These are phyloP conservation scores for Backusella circina DNA, from an alignment of 192 early-diverging fungal species.

Conservation along the genomic window DNA sequence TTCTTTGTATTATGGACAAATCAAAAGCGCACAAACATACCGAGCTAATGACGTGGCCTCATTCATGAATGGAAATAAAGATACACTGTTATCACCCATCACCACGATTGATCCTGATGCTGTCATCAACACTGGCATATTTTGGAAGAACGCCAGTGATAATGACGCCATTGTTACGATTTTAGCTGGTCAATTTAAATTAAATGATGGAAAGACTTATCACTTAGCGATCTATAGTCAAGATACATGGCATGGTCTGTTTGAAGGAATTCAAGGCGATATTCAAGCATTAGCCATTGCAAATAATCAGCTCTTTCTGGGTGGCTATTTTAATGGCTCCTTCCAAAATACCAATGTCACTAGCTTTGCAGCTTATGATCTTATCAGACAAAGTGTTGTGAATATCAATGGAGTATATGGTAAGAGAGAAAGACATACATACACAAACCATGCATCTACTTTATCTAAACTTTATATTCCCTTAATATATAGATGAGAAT, in stretches of 20 bases:
- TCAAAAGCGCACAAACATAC: conserved; percentile 17
- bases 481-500: conserved; percentile 4
- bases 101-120: conserved; percentile 7
- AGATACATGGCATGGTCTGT: conserved; percentile 39
- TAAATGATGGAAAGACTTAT: conserved; percentile 24
- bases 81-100: not conserved
- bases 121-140: conserved; percentile 46
- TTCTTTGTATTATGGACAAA: conserved; percentile 14
- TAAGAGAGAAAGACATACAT: not conserved
- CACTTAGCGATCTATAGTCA: conserved; percentile 41
- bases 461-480: not conserved
- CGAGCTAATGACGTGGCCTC: conserved; percentile 3
- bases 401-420: conserved; percentile 23
- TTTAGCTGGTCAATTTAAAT: conserved; percentile 53
- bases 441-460: not conserved
- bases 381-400: conserved; percentile 29
- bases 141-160: conserved; percentile 45
- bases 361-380: conserved; percentile 48
- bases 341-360: not conserved
- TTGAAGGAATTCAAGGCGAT: conserved; percentile 41
- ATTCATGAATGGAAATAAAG: not conserved
- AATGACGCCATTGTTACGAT: conserved; percentile 15
- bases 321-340: conserved; percentile 44
- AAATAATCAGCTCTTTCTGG: conserved; percentile 52
- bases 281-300: conserved; percentile 41